Evolutionary conservation across 2,329 filamentous ascomycete species (phyloP).

Genomic region (Byssothecium circinans): DNA sequence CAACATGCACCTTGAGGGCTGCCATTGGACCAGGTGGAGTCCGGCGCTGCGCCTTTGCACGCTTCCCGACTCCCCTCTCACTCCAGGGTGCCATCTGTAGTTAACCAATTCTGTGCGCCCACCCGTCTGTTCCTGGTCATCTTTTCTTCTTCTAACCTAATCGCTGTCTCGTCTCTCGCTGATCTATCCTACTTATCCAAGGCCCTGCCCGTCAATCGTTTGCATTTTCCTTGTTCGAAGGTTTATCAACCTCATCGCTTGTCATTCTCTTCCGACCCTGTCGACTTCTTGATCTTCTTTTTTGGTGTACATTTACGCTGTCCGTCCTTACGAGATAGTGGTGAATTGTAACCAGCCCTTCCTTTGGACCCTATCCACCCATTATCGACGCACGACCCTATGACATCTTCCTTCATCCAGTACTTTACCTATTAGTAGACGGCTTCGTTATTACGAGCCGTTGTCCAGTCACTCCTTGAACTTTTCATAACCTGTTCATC

Average conservation of each 20-base stretch:
- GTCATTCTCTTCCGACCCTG: slow-evolving; percentile 39
- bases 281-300: slow-evolving; percentile 38
- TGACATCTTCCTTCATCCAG: slow-evolving; percentile 33
- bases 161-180: slow-evolving; percentile 43
- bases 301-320: slow-evolving; percentile 41
- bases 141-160: slow-evolving; percentile 46
- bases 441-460: slow-evolving; percentile 43
- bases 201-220: slow-evolving; percentile 39
- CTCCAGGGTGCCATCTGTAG: slow-evolving; percentile 16
- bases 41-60: slow-evolving; percentile 40
- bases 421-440: slow-evolving; percentile 44
- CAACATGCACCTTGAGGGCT: slow-evolving; percentile 33
- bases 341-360: slow-evolving; percentile 44
- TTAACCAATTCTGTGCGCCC: slow-evolving; percentile 44
- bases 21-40: slow-evolving; percentile 40
- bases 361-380: slow-evolving; percentile 36
- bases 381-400: slow-evolving; percentile 31
- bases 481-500: slow-evolving; percentile 16
- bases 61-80: slow-evolving; percentile 33
- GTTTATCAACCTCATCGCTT: slow-evolving; percentile 49
- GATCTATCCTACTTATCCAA: slow-evolving; percentile 47
- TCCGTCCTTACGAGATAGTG: slow-evolving; percentile 27
- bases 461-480: slow-evolving; percentile 47
- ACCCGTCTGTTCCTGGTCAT: slow-evolving; percentile 44
- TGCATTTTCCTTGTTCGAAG: slow-evolving; percentile 42